These are phyloP conservation scores for Diplogelasinospora grovesii DNA, from an alignment of 495 filamentous ascomycete genomes.

Conservation along the genomic window DNA sequence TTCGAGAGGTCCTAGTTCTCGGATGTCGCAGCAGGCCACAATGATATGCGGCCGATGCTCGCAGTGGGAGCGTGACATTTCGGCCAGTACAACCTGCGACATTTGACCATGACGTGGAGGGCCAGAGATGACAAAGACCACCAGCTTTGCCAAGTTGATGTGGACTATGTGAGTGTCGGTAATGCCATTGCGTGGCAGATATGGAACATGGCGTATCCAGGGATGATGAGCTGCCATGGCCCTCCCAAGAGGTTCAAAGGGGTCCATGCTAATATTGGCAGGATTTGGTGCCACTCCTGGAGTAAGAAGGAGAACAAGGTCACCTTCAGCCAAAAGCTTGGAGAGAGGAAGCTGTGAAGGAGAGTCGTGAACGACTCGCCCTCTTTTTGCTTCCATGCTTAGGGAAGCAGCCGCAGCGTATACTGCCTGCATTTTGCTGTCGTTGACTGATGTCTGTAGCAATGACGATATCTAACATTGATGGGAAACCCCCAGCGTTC, in stretches of 20 bases:
- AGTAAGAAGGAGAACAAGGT: conserved; percentile 53
- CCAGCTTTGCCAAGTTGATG: conserved; percentile 46
- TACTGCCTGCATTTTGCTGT: neutral
- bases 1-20: conserved; percentile 28
- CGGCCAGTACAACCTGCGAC: conserved; percentile 38
- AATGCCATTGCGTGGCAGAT: conserved; percentile 49
- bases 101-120: conserved; percentile 27
- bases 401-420: neutral
- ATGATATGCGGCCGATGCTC: conserved; percentile 46
- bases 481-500: too few species aligned
- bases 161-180: conserved; percentile 54
- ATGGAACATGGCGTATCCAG: conserved; percentile 55
- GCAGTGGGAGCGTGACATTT: conserved; percentile 34
- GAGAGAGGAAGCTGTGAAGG: conserved; percentile 37
- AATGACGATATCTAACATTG: too few species aligned
- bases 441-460: too few species aligned
- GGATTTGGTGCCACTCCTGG: conserved; percentile 46
- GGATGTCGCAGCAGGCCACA: conserved; percentile 39
- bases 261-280: conserved; percentile 35
- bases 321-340: conserved; percentile 33
- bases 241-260: conserved; percentile 54
- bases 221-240: conserved; percentile 47
- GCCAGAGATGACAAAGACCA: conserved; percentile 49
- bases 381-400: conserved; percentile 1
- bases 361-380: conserved; percentile 25